Conservation (phyloP, 2,329 filamentous ascomycete species). For the Blumeriella jaapii region DNA sequence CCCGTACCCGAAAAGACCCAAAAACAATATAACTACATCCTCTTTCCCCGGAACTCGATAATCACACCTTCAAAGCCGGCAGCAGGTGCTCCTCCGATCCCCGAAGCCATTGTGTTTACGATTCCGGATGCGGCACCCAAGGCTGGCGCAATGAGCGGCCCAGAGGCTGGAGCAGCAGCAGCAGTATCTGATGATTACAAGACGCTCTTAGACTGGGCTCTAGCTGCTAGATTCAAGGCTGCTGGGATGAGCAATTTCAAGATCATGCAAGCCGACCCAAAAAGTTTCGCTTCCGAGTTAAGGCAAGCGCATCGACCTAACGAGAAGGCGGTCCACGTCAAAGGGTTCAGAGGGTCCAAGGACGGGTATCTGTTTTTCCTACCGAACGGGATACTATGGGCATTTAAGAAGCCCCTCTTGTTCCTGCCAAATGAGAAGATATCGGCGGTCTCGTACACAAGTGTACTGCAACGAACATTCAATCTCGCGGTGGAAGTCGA, state of each 20-base stretch:
- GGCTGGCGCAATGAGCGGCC: constrained; percentile 42
- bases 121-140: constrained; percentile 49
- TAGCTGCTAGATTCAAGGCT: constrained; percentile 39
- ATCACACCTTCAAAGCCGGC: constrained; percentile 39
- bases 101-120: constrained; percentile 55
- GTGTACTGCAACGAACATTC: constrained; percentile 55
- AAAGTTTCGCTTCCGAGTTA: constrained; percentile 44
- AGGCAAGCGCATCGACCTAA: constrained; percentile 45
- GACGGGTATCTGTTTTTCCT: constrained; percentile 59
- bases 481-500: constrained; percentile 52
- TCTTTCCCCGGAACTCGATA: constrained; percentile 44
- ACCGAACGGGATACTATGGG: constrained; percentile 55
- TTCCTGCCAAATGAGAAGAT: constrained; percentile 52
- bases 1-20: constrained; percentile 55
- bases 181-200: constrained; percentile 47
- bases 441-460: constrained; percentile 54
- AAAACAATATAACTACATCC: constrained; percentile 53
- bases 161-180: constrained; percentile 37
- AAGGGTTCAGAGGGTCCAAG: constrained; percentile 55
- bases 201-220: constrained; percentile 48
- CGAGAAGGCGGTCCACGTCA: constrained; percentile 54
- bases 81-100: constrained; percentile 25
- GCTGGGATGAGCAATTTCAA: constrained; percentile 34
- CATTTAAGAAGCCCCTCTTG: constrained; percentile 57
- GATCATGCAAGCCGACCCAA: constrained; percentile 41